phyloP scores from a whole-genome alignment of 768 basidiomycete genomes.

The Suillus discolor region DNA sequence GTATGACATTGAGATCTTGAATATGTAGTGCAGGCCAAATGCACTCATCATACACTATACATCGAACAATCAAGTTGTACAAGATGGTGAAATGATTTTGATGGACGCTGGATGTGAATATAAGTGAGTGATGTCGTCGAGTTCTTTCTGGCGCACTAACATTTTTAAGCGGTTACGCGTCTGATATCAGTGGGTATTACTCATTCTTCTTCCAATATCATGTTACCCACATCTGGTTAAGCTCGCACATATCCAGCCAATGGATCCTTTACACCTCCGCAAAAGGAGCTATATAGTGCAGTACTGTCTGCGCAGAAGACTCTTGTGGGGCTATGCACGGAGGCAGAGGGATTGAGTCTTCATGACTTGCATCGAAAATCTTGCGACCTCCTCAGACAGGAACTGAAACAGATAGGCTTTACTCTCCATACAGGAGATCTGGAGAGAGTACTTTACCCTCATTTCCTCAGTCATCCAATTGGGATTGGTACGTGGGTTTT shows the following conservation, averaged over 20 bases:
- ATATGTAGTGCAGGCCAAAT: conserved; percentile 60
- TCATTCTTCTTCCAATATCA: conserved; percentile 2
- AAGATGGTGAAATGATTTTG: conserved; percentile 73
- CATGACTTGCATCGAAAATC: conserved; percentile 79
- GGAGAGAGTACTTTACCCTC: conserved; percentile 81
- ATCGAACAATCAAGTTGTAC: conserved; percentile 79
- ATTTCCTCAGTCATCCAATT: conserved; percentile 89
- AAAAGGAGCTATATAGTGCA: conserved; percentile 83
- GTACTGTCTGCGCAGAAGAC: conserved; percentile 74
- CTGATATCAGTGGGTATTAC: conserved; percentile 80
- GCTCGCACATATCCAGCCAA: conserved; percentile 89
- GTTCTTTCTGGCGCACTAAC: conserved; percentile 11
- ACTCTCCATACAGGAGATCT: conserved; percentile 54
- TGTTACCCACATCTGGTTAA: conserved; percentile 29
- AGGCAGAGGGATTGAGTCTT: conserved; percentile 56
- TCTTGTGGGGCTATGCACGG: conserved; percentile 62
- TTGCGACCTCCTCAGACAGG: conserved; percentile 63
- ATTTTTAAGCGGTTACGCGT: conserved; percentile 77
- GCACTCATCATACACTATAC: conserved; percentile 95
- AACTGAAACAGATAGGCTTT: conserved; percentile 68
- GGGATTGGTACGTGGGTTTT: conserved; percentile 67
- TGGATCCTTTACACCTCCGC: conserved; percentile 77
- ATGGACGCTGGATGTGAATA: conserved; percentile 94
- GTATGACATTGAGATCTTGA: background rate
- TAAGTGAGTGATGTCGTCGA: conserved; percentile 52